Evolutionary conservation across 768 basidiomycete species (phyloP).

Genomic region (Chalciporus pseudorubinellus): DNA sequence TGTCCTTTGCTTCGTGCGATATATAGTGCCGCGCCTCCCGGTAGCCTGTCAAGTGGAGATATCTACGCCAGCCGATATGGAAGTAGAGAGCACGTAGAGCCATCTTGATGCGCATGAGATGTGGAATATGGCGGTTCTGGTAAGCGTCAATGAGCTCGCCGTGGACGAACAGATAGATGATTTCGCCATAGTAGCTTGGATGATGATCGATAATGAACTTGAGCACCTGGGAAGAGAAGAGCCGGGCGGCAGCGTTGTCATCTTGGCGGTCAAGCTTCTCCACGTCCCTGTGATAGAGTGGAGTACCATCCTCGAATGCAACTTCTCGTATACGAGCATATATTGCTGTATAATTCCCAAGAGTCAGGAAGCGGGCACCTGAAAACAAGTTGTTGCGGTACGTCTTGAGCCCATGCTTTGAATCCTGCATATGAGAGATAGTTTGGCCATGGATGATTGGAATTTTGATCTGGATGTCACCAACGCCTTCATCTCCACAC

Average conservation of each 20-base stretch:
- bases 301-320: slow-evolving; percentile 1
- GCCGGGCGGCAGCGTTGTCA: slow-evolving; percentile 39
- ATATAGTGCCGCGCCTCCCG: not conserved
- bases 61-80: slow-evolving; percentile 28
- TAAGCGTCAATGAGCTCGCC: slow-evolving; percentile 29
- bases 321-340: not conserved
- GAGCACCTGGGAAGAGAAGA: slow-evolving; percentile 30
- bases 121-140: slow-evolving; percentile 32
- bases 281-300: slow-evolving; percentile 30
- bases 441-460: not conserved
- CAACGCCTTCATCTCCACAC: not conserved
- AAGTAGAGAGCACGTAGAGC: slow-evolving; percentile 34
- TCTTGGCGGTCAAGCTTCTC: slow-evolving; percentile 44
- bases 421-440: slow-evolving; percentile 24
- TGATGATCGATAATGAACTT: too few relatives aligned
- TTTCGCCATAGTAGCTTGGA: too few relatives aligned
- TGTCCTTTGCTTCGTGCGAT: too few relatives aligned
- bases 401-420: slow-evolving; percentile 34
- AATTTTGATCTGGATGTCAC: not conserved
- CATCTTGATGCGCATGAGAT: slow-evolving; percentile 28
- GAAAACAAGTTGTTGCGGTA: slow-evolving; percentile 31
- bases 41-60: slow-evolving; percentile 9
- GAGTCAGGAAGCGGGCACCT: slow-evolving; percentile 27
- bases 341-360: slow-evolving; percentile 18
- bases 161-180: too few relatives aligned